Evolutionary conservation across 768 basidiomycete genomes (phyloP).

Genomic region (Pholiota molesta): DNA sequence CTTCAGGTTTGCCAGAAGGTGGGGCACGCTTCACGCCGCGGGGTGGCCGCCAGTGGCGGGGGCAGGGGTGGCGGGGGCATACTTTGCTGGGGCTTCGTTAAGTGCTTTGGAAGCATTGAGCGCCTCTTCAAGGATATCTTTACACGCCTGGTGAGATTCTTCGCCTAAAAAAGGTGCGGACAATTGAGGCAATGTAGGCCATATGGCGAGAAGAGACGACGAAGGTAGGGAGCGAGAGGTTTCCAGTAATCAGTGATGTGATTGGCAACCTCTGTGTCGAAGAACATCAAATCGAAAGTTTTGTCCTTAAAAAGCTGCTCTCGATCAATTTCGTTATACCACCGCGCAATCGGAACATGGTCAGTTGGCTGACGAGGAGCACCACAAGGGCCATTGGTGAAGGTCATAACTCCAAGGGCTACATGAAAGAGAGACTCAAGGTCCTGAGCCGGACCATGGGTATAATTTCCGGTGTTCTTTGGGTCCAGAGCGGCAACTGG

Average conservation of each 20-base stretch:
- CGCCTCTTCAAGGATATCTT: not conserved
- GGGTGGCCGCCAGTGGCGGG: no score
- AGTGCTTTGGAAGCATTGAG: not conserved
- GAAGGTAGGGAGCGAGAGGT: not conserved
- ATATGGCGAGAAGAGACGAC: conserved; percentile 2
- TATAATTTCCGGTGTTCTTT: conserved; percentile 5
- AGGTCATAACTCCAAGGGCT: conserved; percentile 10
- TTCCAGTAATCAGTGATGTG: conserved; percentile 3
- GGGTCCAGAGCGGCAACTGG: conserved; percentile 11
- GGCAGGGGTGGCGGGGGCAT: not conserved
- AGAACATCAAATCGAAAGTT: not conserved
- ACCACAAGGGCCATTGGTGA: conserved; percentile 13
- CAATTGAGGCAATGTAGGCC: not conserved
- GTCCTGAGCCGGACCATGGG: conserved; percentile 13
- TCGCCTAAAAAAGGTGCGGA: no score
- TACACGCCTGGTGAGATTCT: not conserved
- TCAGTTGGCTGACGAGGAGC: conserved; percentile 6
- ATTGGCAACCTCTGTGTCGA: not conserved
- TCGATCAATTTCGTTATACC: conserved; percentile 13
- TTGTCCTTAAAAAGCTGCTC: not conserved
- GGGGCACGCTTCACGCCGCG: not conserved
- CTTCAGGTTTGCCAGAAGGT: not conserved
- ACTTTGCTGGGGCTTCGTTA: not conserved
- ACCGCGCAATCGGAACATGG: conserved; percentile 13
- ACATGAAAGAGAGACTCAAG: conserved; percentile 17